These are phyloP conservation scores for Cytospora chrysosperma DNA, from an alignment of 2,329 filamentous ascomycete genomes.

Conservation along the genomic window DNA sequence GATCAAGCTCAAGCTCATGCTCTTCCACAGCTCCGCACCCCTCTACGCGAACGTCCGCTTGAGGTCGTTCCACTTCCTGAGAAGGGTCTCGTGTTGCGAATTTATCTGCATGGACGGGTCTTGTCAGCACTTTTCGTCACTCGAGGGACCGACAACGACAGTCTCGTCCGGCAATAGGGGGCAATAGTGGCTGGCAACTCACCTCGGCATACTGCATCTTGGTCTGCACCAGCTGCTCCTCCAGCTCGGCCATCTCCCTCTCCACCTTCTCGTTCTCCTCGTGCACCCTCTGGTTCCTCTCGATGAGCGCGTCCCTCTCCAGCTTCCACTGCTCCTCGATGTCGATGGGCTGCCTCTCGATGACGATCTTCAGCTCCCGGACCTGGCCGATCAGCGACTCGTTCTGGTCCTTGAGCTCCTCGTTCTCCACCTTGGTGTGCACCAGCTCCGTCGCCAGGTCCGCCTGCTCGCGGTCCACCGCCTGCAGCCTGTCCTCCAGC, in stretches of 20 bases:
- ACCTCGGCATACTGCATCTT: conserved; percentile 97
- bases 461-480: conserved; percentile 87
- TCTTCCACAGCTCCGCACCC: too few species aligned
- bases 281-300: conserved; percentile 88
- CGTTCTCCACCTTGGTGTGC: conserved; percentile 88
- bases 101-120: conserved; percentile 59
- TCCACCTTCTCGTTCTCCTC: conserved; percentile 88
- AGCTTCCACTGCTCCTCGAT: conserved; percentile 77
- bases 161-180: background rate
- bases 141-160: too few species aligned
- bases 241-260: conserved; percentile 87
- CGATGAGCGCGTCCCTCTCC: conserved; percentile 90
- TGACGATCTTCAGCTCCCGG: conserved; percentile 77
- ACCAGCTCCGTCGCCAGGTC: conserved; percentile 89
- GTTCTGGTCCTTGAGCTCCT: conserved; percentile 84
- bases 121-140: conserved; percentile 5
- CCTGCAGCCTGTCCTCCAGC: conserved; percentile 84
- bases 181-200: conserved; percentile 40
- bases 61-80: conserved; percentile 75
- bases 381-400: conserved; percentile 85
- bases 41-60: conserved; percentile 50
- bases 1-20: too few species aligned
- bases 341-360: conserved; percentile 86
- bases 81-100: conserved; percentile 67
- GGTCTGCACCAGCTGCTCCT: conserved; percentile 85